Percentiles rank a stretch among this genome's conserved stretches.
Conservation (phyloP, 208 protist species). For the Naegleria fowleri region DNA sequence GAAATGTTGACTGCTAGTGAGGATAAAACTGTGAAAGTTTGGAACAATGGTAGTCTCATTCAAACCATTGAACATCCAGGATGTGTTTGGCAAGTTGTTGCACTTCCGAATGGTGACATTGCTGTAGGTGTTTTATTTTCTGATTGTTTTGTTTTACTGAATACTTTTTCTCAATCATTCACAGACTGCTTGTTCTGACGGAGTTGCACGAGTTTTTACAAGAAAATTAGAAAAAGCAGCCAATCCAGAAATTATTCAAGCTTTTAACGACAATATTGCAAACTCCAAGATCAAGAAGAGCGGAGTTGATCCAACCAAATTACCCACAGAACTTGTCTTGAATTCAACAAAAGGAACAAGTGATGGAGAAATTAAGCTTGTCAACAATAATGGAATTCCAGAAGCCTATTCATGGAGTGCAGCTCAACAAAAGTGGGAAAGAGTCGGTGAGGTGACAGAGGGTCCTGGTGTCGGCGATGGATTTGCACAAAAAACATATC, state of each 20-base stretch:
- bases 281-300: background rate
- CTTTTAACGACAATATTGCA: background rate
- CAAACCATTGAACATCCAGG: conserved; percentile 74
- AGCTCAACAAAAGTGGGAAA: conserved; percentile 62
- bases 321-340: background rate
- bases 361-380: conserved; percentile 56
- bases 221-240: conserved; percentile 33
- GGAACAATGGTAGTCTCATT: conserved; percentile 37
- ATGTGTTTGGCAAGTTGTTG: conserved; percentile 75
- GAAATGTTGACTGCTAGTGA: conserved; percentile 1
- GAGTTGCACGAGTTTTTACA: conserved; percentile 76
- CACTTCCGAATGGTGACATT: conserved; percentile 57
- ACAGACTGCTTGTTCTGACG: conserved; percentile 66
- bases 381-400: conserved; percentile 55
- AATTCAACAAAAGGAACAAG: background rate
- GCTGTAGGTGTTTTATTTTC: conserved; percentile 20
- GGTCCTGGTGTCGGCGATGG: conserved; percentile 49
- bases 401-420: conserved; percentile 67
- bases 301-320: conserved; percentile 8
- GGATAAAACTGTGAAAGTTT: conserved; percentile 24
- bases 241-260: background rate
- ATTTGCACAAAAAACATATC: conserved; percentile 41
- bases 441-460: conserved; percentile 80
- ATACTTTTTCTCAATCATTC: too few relatives aligned
- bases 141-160: too few relatives aligned